phyloP scores from a whole-genome alignment of 2,329 filamentous ascomycete genomes.

The Tricladium varicosporioides region DNA sequence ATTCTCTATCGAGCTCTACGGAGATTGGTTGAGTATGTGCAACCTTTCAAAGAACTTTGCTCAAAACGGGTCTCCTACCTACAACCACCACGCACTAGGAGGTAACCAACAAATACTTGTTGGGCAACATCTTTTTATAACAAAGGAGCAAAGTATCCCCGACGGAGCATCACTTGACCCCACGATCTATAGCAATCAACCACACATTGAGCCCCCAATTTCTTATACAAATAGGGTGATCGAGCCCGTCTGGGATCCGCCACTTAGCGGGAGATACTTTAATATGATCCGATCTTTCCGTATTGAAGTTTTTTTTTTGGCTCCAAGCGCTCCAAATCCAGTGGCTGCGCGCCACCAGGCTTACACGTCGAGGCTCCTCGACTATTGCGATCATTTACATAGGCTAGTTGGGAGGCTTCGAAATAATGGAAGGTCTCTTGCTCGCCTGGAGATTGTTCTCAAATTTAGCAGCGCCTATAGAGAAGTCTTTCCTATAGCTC shows the following conservation, averaged over 20 bases:
- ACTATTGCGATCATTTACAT: constrained; percentile 20
- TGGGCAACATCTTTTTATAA: too few relatives aligned
- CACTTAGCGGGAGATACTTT: constrained; percentile 11
- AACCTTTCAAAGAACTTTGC: not conserved
- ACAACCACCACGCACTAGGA: too few relatives aligned
- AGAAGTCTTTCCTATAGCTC: too few relatives aligned
- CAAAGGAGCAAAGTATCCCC: too few relatives aligned
- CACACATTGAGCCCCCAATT: constrained; percentile 50
- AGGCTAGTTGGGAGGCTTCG: constrained; percentile 16
- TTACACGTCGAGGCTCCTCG: constrained; percentile 9
- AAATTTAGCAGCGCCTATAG: not conserved
- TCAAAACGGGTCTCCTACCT: constrained; percentile 59
- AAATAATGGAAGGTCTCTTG: not conserved
- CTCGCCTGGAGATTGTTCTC: constrained; percentile 1
- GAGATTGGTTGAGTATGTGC: constrained; percentile 18
- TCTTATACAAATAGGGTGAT: not conserved
- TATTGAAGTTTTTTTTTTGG: constrained; percentile 5
- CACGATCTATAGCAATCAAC: constrained; percentile 72
- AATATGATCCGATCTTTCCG: constrained; percentile 14
- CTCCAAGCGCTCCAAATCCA: not conserved
- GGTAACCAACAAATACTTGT: too few relatives aligned
- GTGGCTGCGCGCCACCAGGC: not conserved
- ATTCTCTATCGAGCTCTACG: constrained; percentile 16
- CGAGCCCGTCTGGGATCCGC: constrained; percentile 8
- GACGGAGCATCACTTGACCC: too few relatives aligned